These are phyloP conservation scores for Luffa acutangula DNA, from an alignment of 306 rosid genomes.

Conservation along the genomic window DNA sequence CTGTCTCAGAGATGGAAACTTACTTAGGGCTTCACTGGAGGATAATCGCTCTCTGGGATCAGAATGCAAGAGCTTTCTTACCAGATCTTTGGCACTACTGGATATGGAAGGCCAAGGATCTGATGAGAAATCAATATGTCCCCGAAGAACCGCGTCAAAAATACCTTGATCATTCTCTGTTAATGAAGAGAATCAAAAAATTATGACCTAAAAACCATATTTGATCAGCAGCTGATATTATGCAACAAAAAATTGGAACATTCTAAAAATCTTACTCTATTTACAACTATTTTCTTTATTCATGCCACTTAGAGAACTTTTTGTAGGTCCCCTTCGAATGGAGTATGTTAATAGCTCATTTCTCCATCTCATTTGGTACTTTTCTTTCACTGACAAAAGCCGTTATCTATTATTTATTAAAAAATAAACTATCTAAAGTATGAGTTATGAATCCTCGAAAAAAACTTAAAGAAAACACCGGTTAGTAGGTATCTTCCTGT, in stretches of 20 bases:
- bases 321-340: not conserved
- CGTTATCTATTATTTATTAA: not conserved
- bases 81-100: constrained; percentile 78
- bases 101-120: constrained; percentile 97
- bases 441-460: not conserved
- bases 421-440: not conserved
- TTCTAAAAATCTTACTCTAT: not conserved
- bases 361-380: not conserved
- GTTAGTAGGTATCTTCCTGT: too few species aligned
- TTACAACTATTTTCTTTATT: not conserved
- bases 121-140: constrained; percentile 71
- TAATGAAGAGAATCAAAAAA: constrained; percentile 18
- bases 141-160: constrained; percentile 80
- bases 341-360: not conserved
- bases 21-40: constrained; percentile 73
- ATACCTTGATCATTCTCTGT: constrained; percentile 90
- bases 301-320: not conserved
- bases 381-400: not conserved
- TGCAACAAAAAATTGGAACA: not conserved
- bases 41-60: constrained; percentile 72
- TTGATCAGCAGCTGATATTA: not conserved
- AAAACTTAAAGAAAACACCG: too few species aligned
- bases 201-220: not conserved
- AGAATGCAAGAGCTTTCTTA: constrained; percentile 66
- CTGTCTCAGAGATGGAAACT: constrained; percentile 20